Base-by-base conservation (phyloP, 2,329 filamentous ascomycete genomes). In the Karstenula rhodostoma region DNA sequence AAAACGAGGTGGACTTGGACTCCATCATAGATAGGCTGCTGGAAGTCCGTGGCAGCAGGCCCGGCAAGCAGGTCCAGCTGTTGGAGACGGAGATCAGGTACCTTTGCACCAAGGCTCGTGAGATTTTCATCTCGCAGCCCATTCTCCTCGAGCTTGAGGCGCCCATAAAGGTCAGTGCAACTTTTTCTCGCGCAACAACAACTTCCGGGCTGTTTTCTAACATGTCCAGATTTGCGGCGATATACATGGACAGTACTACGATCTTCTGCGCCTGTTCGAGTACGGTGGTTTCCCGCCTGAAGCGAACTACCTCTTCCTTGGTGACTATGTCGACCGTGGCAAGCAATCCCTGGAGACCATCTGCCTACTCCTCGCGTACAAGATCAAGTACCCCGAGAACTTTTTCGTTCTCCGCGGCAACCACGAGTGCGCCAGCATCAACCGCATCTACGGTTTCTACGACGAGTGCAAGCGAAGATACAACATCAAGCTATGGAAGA, bases 401-500 rank as follows among this genome's bases (percentile, higher is more conserved):
- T 98, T 99, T 84, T 99, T 99, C 85, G 91, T 99, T 69, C 88
- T 99, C 61, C 93, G 95, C 70, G 95, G 95, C 66, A 99, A 99
- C 85, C 95, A 99, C 85, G 95, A 99, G 82, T 98, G 95, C 83
- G 95, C 95, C 61, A 96, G 92, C 56, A 96, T 99, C 85, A 99
- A 96, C 85, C 93, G 95, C 77, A 96, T 98, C 81, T 99, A 99
- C 80, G 95, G 95, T 62, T 99, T 99, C 85, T 99, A 99, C 85
- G 95, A 99, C 77, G 94, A 99, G 82, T 99, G 94, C 89, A 99
- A 99, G 86, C 90, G 95, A 77, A 88, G 94, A 72, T 98, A 96
- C 85, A 99, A 98, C 83, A 97, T 98, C 85, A 98, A 98, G 87
- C 87, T 98, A 63, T 98, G 94, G 94, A 99, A 99, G 87, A 98